These are phyloP conservation scores for Phytophthora constricta DNA, from an alignment of 352 stramenopile species.

Conservation along the genomic window DNA sequence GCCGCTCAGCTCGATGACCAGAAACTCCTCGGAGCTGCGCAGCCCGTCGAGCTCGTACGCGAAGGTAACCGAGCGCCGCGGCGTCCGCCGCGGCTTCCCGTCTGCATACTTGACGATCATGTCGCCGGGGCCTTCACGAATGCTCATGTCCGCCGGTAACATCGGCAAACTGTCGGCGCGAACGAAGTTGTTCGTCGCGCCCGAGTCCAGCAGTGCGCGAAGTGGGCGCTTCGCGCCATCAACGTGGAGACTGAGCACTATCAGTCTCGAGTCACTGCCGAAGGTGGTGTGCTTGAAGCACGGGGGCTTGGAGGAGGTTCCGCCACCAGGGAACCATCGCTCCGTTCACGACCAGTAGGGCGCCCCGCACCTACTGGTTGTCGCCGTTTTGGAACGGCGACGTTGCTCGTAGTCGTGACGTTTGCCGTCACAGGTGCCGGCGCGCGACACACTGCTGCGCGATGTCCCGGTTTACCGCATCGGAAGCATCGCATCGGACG, in stretches of 20 bases:
- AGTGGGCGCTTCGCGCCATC: background rate
- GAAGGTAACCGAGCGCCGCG: slow-evolving; percentile 13
- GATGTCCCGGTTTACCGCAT: slow-evolving; percentile 7
- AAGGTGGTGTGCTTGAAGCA: background rate
- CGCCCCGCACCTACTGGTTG: slow-evolving; percentile 5
- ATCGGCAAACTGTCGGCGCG: slow-evolving; percentile 11
- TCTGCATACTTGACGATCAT: background rate
- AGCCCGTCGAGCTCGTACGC: slow-evolving; percentile 32
- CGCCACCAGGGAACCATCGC: slow-evolving; percentile 11
- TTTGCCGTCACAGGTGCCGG: slow-evolving; percentile 4
- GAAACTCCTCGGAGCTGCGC: slow-evolving; percentile 22
- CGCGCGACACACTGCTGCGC: slow-evolving; percentile 18
- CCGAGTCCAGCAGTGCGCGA: background rate
- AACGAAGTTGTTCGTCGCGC: slow-evolving; percentile 17
- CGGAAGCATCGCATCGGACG: no score
- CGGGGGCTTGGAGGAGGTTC: background rate
- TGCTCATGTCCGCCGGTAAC: slow-evolving; percentile 18
- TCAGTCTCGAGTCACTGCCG: background rate
- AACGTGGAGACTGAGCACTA: background rate
- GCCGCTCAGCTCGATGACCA: slow-evolving; percentile 25
- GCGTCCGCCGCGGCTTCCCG: background rate
- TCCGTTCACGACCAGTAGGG: slow-evolving; percentile 14
- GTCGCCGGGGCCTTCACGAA: slow-evolving; percentile 8
- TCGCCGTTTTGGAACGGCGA: background rate
- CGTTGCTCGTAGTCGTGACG: slow-evolving; percentile 18